phyloP scores from a whole-genome alignment of 495 filamentous ascomycete species.

The Schizothecium vesticola region DNA sequence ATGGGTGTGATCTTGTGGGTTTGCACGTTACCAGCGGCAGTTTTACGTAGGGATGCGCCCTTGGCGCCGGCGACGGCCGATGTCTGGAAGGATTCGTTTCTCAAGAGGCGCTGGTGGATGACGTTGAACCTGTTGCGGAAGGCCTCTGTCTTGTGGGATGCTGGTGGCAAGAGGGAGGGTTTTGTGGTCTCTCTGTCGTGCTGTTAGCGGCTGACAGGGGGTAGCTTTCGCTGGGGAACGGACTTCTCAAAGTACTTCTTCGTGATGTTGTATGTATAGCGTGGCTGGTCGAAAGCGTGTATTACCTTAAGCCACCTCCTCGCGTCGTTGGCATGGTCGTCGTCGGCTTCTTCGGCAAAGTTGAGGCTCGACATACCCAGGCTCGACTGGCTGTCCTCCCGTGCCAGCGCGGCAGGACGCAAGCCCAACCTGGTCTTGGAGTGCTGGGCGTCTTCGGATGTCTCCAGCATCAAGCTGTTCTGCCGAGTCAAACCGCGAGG shows the following conservation, averaged over 20 bases:
- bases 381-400: conserved; percentile 57
- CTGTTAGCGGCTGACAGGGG: not conserved
- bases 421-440: conserved; percentile 39
- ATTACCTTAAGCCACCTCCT: conserved; percentile 75
- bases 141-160: conserved; percentile 73
- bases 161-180: conserved; percentile 71
- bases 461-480: conserved; percentile 48
- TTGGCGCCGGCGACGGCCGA: conserved; percentile 55
- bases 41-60: conserved; percentile 46
- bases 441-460: conserved; percentile 33
- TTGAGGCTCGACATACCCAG: conserved; percentile 57
- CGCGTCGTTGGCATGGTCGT: conserved; percentile 53
- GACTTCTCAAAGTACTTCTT: conserved; percentile 90
- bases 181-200: conserved; percentile 49
- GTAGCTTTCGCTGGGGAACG: not conserved
- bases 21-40: conserved; percentile 51
- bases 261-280: conserved; percentile 72
- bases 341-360: conserved; percentile 57
- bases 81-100: conserved; percentile 89
- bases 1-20: conserved; percentile 89
- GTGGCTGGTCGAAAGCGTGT: conserved; percentile 79
- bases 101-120: conserved; percentile 81
- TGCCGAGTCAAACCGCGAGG: conserved; percentile 50
- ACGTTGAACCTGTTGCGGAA: conserved; percentile 88
- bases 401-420: conserved; percentile 34